Evolutionary conservation across 2,329 filamentous ascomycete species (phyloP).

Genomic region (Elsinoe australis): DNA sequence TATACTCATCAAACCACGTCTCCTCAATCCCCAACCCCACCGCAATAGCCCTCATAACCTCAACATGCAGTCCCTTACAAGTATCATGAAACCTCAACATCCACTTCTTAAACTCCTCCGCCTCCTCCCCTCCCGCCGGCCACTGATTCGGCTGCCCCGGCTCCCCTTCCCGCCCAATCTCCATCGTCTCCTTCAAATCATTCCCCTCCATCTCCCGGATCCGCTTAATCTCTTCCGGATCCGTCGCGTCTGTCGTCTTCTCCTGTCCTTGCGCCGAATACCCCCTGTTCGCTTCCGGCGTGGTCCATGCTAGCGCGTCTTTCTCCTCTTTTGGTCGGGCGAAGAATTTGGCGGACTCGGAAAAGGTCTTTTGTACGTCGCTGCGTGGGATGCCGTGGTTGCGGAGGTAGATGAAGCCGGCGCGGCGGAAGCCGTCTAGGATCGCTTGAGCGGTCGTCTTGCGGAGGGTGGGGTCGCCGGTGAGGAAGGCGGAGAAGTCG

Average conservation of each 20-base stretch:
- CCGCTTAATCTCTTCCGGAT: slow-evolving; percentile 50
- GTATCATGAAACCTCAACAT: slow-evolving; percentile 70
- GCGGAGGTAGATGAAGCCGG: slow-evolving; percentile 83
- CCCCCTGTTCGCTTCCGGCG: slow-evolving; percentile 42
- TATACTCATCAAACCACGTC: slow-evolving; percentile 69
- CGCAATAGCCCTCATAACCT: slow-evolving; percentile 58
- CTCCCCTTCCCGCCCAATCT: slow-evolving; percentile 55
- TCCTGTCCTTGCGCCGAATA: slow-evolving; percentile 51
- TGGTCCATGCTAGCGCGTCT: slow-evolving; percentile 58
- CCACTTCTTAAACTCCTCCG: slow-evolving; percentile 58
- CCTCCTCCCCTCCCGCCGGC: slow-evolving; percentile 54
- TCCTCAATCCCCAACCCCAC: slow-evolving; percentile 61
- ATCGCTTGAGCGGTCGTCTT: slow-evolving; percentile 55
- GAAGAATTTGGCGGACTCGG: slow-evolving; percentile 62
- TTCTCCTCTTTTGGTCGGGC: slow-evolving; percentile 54
- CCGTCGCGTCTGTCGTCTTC: slow-evolving; percentile 55
- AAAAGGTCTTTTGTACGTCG: slow-evolving; percentile 24
- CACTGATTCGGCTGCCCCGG: slow-evolving; percentile 66
- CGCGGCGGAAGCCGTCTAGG: slow-evolving; percentile 68
- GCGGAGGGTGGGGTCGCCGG: slow-evolving; percentile 57
- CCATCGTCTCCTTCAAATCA: slow-evolving; percentile 54
- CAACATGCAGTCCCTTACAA: slow-evolving; percentile 65
- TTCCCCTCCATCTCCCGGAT: slow-evolving; percentile 44
- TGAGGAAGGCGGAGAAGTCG: slow-evolving; percentile 64
- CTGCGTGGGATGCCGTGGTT: slow-evolving; percentile 63